phyloP scores from a whole-genome alignment of 805 yeast genomes.

The Pichia rugopelliculosa region DNA sequence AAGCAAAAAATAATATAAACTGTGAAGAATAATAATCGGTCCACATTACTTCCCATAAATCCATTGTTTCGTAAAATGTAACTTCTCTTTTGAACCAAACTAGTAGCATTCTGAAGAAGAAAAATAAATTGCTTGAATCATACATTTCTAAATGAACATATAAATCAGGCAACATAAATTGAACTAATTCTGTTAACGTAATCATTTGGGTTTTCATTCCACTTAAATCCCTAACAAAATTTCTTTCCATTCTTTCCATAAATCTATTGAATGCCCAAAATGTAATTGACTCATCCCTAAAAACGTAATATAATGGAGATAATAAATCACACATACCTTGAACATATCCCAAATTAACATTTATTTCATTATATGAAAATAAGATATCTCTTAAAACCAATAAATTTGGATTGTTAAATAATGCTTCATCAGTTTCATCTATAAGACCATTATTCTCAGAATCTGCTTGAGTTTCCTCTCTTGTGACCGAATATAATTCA shows the following conservation, averaged over 20 bases:
- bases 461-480: conserved; percentile 20
- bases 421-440: conserved; percentile 47
- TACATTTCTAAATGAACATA: conserved; percentile 79
- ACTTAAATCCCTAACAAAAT: conserved; percentile 82
- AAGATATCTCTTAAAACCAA: conserved; percentile 66
- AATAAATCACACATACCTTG: conserved; percentile 97
- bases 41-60: conserved; percentile 90
- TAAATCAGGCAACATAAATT: conserved; percentile 79
- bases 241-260: conserved; percentile 94
- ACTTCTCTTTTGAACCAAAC: conserved; percentile 96
- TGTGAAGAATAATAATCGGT: conserved; percentile 84
- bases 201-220: conserved; percentile 90
- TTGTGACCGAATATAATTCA: conserved; percentile 39
- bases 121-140: conserved; percentile 84
- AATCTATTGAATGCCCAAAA: conserved; percentile 85
- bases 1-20: conserved; percentile 78
- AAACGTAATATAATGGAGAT: conserved; percentile 68
- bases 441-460: conserved; percentile 25
- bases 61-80: conserved; percentile 63
- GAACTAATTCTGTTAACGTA: conserved; percentile 76
- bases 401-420: conserved; percentile 70
- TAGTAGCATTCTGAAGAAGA: conserved; percentile 88
- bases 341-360: conserved; percentile 82
- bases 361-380: conserved; percentile 78
- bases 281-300: conserved; percentile 66